A percentile compares a stretch with the other conserved stretches of the same genome.
These are phyloP conservation scores for Boletus tylopilopsis DNA, from an alignment of 768 basidiomycete genomes.

Conservation along the genomic window DNA sequence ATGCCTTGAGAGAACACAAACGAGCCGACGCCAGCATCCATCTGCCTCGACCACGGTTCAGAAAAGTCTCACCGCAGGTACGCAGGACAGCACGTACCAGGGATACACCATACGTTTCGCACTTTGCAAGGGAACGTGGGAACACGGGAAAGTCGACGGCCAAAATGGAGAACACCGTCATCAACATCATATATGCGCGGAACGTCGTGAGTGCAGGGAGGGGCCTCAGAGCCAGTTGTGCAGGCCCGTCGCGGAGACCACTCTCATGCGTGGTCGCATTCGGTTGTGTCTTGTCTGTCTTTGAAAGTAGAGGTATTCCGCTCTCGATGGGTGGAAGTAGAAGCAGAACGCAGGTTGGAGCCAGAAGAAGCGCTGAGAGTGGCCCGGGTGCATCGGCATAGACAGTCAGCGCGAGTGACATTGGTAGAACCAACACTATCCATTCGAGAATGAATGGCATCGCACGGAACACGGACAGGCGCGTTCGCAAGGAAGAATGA, in stretches of 20 bases:
- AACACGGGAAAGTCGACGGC: conserved; percentile 96
- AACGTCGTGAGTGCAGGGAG: conserved; percentile 83
- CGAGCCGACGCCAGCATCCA: conserved; percentile 97
- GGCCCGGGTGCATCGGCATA: conserved; percentile 55
- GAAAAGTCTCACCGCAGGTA: neutral
- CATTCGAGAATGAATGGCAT: conserved; percentile 51
- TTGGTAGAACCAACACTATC: conserved; percentile 64
- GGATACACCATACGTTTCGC: conserved; percentile 93
- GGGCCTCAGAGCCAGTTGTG: conserved; percentile 28
- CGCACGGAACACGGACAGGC: conserved; percentile 36
- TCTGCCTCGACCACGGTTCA: conserved; percentile 45
- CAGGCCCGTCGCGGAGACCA: neutral
- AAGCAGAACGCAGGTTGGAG: conserved; percentile 44
- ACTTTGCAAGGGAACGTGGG: conserved; percentile 84
- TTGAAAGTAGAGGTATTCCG: conserved; percentile 54
- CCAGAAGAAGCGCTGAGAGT: conserved; percentile 47
- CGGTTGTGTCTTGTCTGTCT: conserved; percentile 7
- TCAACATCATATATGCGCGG: conserved; percentile 91
- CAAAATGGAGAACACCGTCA: conserved; percentile 87
- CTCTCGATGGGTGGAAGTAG: conserved; percentile 39
- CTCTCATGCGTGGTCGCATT: neutral
- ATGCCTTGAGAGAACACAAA: conserved; percentile 97
- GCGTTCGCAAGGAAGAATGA: conserved; percentile 56
- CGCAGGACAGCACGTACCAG: conserved; percentile 50
- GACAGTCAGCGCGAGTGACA: conserved; percentile 79